phyloP scores from a whole-genome alignment of 108 stramenopile genomes.

The Fragilaria radians region DNA sequence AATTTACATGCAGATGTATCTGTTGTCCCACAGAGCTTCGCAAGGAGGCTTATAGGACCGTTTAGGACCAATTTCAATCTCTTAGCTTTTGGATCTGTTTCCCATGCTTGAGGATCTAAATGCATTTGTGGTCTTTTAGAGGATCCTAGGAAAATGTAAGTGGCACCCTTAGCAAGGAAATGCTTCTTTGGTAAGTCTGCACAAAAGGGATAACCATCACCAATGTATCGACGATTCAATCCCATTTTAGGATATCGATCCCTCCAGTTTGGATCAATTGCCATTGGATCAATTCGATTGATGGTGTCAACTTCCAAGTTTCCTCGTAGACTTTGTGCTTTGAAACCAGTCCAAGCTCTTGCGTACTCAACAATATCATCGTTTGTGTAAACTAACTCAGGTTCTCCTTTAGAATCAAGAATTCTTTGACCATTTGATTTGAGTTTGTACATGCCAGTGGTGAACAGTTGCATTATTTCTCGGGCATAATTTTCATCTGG shows the following conservation, averaged over 20 bases:
- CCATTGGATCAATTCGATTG: slow-evolving; percentile 19
- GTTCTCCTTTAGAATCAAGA: slow-evolving; percentile 21
- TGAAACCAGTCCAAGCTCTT: slow-evolving; percentile 47
- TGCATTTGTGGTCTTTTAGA: slow-evolving; percentile 12
- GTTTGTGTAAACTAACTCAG: slow-evolving; percentile 30
- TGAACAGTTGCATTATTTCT: slow-evolving; percentile 61
- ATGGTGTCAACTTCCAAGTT: slow-evolving; percentile 28
- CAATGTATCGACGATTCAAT: slow-evolving; percentile 44
- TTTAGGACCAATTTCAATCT: background rate
- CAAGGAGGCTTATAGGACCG: background rate
- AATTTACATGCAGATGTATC: slow-evolving; percentile 28
- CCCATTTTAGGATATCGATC: slow-evolving; percentile 65
- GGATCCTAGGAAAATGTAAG: slow-evolving; percentile 43
- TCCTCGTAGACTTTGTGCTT: slow-evolving; percentile 26
- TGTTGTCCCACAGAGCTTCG: slow-evolving; percentile 10
- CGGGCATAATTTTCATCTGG: slow-evolving; percentile 28
- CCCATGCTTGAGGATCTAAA: slow-evolving; percentile 17
- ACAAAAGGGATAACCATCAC: slow-evolving; percentile 59
- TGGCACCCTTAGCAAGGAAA: slow-evolving; percentile 51
- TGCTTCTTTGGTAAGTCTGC: slow-evolving; percentile 36
- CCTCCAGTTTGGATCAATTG: slow-evolving; percentile 17
- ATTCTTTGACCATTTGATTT: slow-evolving; percentile 39
- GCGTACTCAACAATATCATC: slow-evolving; percentile 33
- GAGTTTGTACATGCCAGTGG: slow-evolving; percentile 38
- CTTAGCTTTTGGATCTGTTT: background rate